Conservation (phyloP, 805 yeast genomes). For the Tanozyma kutaoensis region DNA sequence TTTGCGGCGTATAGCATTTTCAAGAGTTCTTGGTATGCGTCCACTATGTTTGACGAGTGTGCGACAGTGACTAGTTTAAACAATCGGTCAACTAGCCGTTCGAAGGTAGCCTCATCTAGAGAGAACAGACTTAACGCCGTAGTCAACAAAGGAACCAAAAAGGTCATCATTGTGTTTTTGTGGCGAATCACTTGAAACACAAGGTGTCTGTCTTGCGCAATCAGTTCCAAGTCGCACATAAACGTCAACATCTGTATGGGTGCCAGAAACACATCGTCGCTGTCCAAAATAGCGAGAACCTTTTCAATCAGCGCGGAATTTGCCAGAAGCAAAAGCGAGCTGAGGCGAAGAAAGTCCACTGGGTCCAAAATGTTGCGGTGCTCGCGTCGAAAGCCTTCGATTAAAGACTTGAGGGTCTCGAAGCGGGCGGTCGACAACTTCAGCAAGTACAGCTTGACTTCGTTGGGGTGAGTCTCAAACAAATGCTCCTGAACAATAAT, state of each 20-base stretch:
- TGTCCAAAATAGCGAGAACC: slow-evolving; percentile 23
- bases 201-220: slow-evolving; percentile 15
- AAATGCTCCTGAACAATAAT: no score
- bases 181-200: slow-evolving; percentile 23
- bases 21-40: slow-evolving; percentile 11
- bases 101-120: slow-evolving; percentile 5
- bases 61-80: slow-evolving; percentile 20
- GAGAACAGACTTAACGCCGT: slow-evolving; percentile 18
- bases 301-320: no score
- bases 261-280: slow-evolving; percentile 17
- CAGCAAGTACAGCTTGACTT: no score
- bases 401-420: no score
- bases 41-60: slow-evolving; percentile 14
- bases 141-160: slow-evolving; percentile 14
- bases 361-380: no score
- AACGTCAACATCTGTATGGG: slow-evolving; percentile 11
- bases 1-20: slow-evolving; percentile 16
- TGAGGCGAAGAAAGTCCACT: no score
- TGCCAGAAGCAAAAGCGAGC: no score
- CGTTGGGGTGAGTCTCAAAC: no score
- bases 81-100: slow-evolving; percentile 10
- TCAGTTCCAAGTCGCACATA: slow-evolving; percentile 17
- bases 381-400: no score
- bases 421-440: no score
- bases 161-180: slow-evolving; percentile 14